Base-by-base conservation (phyloP, 2,329 filamentous ascomycete species). In the Aureobasidium sp. region DNA sequence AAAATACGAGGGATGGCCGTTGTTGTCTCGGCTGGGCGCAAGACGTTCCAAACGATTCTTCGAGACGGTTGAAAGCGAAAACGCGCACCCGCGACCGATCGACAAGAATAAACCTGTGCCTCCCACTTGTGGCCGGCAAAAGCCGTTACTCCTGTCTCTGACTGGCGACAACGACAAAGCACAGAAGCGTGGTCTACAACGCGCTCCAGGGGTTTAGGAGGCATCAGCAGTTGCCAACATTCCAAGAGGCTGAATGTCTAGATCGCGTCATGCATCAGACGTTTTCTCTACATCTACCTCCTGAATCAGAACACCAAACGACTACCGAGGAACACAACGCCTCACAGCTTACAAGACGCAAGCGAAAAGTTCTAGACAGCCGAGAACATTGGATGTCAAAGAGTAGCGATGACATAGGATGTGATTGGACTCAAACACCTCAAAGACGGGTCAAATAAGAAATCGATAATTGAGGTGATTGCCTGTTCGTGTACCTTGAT, bases 1-100 rank as follows among this genome's bases (percentile, higher is more conserved):
- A 14, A 30, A 36, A 57, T 57, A 57, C 53, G 53, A 57, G n/a
- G 5, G 10, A 3, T 27, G n/a, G n/a, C 53, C 53, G 53, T 57
- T 57, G 5, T 5, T 44, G 53, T 57, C 53, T 57, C 53, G 53
- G 53, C 21, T 7, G 36, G 41, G 53, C 53, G 53, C 53, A 57
- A 30, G n/a, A 30, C 50, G 50, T 54, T 54, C 21, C 3, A 13
- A 25, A 51, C 34, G 49, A 10, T 5, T 39, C n/a, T 10, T 9
- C 27, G 3, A 6, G 16, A 10, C 29, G 27, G 39, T 57, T 45
- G 39, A 25, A 16, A 44, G 53, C 9, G 13, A 57, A 57, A 30
- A 57, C 39, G 30, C 41, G 39, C 53, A 34, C 42, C 53, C 53
- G 39, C 42, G 39, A 55, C 39, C 3, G 53, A 55, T 55, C 53